phyloP scores from a whole-genome alignment of 148 eudicot species.

The Rhododendron williamsianum region DNA sequence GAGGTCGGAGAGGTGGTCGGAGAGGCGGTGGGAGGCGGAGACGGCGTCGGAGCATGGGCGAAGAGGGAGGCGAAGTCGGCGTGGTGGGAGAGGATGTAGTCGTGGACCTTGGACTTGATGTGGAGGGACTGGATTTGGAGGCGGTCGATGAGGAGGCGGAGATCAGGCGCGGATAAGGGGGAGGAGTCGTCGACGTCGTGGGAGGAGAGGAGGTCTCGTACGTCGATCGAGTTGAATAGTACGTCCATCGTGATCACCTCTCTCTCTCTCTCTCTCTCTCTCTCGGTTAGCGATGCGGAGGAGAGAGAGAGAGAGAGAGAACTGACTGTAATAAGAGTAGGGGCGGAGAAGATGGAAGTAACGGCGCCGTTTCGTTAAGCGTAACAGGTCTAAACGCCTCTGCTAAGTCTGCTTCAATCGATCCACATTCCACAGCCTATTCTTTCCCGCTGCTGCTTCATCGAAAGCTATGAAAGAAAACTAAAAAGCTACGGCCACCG shows the following conservation, averaged over 20 bases:
- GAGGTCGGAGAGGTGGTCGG: constrained; percentile 36
- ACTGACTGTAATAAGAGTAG: neutral
- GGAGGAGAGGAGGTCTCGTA: constrained; percentile 63
- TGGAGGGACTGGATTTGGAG: constrained; percentile 58
- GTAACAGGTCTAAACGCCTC: too few relatives aligned
- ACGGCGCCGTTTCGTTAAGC: neutral
- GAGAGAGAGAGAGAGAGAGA: constrained; percentile 11
- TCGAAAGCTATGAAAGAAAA: too few relatives aligned
- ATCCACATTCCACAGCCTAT: too few relatives aligned
- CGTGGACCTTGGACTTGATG: constrained; percentile 67
- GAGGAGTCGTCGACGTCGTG: constrained; percentile 52
- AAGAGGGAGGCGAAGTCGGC: constrained; percentile 60
- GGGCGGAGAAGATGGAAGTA: neutral
- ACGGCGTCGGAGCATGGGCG: constrained; percentile 48
- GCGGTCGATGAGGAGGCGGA: constrained; percentile 74
- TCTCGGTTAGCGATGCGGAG: neutral
- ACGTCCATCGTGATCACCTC: constrained; percentile 43
- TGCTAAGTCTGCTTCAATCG: too few relatives aligned
- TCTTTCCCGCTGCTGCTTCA: too few relatives aligned
- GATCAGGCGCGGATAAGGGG: constrained; percentile 86
- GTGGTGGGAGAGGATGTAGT: constrained; percentile 58
- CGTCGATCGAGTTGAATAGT: constrained; percentile 46
- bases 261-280: neutral
- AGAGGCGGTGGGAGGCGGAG: constrained; percentile 32
- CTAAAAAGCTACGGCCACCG: too few relatives aligned